These are phyloP conservation scores for Melaleuca alternifolia DNA, from an alignment of 345 rosid genomes.

Conservation along the genomic window DNA sequence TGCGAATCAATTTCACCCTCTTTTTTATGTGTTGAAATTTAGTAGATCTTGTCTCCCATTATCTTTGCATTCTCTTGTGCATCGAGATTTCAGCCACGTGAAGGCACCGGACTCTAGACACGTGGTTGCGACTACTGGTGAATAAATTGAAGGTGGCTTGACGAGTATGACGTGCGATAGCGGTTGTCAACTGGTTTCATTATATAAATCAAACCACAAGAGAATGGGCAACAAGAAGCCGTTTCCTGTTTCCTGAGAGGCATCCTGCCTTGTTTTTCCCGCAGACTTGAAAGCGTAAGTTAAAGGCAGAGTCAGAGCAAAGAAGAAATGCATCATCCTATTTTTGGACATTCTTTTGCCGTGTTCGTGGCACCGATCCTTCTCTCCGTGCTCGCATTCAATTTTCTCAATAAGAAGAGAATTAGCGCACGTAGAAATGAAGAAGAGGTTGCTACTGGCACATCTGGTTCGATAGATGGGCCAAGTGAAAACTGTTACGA, in stretches of 20 bases:
- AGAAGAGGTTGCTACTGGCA: neutral
- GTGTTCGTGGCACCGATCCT: no score
- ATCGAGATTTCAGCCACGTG: fast-evolving
- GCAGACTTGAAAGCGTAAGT: neutral
- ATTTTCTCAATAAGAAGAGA: neutral
- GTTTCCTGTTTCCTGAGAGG: neutral
- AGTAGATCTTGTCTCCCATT: no score
- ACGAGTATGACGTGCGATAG: neutral
- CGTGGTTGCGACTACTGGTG: neutral
- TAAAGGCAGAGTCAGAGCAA: neutral
- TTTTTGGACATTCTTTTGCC: no score
- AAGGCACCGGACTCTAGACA: fast-evolving
- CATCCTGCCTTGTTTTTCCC: neutral
- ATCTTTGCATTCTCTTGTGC: neutral
- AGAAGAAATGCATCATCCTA: neutral
- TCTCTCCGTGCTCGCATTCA: no score
- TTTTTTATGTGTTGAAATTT: no score
- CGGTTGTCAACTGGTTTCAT: neutral
- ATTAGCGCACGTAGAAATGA: fast-evolving
- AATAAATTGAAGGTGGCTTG: no score
- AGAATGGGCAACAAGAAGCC: neutral
- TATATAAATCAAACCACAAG: neutral
- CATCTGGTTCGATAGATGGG: neutral
- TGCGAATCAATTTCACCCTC: no score
- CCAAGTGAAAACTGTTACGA: neutral